Evolutionary conservation across 1,284 basidiomycete species (phyloP).

Genomic region (Coriolopsis trogii): DNA sequence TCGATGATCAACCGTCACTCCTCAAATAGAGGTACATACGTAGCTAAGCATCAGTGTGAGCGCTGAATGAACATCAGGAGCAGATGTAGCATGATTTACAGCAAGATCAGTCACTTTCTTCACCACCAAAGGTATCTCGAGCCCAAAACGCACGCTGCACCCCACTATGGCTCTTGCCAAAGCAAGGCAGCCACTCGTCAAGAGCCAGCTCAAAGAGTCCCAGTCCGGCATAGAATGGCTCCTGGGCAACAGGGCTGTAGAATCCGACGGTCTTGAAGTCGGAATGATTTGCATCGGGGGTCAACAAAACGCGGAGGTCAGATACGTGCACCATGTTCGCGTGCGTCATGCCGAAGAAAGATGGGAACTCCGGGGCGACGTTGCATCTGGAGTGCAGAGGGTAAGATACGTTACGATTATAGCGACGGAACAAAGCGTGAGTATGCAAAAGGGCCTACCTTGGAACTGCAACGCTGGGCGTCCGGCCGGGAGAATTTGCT

Average conservation of each 20-base stretch:
- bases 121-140: too few relatives aligned
- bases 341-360: constrained; percentile 51
- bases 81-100: too few relatives aligned
- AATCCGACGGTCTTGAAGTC: constrained; percentile 53
- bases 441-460: constrained; percentile 30
- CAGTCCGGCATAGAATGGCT: constrained; percentile 49
- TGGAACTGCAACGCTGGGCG: constrained; percentile 42
- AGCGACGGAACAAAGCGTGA: not conserved
- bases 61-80: too few relatives aligned
- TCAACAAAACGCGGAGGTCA: constrained; percentile 49
- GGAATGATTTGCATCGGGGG: constrained; percentile 48
- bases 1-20: too few relatives aligned
- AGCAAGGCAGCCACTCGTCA: constrained; percentile 52
- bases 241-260: constrained; percentile 48
- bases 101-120: too few relatives aligned
- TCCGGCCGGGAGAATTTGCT: constrained; percentile 45
- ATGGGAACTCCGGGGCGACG: constrained; percentile 32
- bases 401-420: not conserved
- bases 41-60: too few relatives aligned
- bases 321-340: constrained; percentile 50
- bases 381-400: constrained; percentile 40
- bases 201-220: constrained; percentile 49
- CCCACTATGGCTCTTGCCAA: too few relatives aligned
- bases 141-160: too few relatives aligned
- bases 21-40: too few relatives aligned